Percentiles rank a stretch among this genome's conserved stretches.
These are phyloP conservation scores for Backusella liffmaniae DNA, from an alignment of 192 early-diverging fungal genomes.

Conservation along the genomic window DNA sequence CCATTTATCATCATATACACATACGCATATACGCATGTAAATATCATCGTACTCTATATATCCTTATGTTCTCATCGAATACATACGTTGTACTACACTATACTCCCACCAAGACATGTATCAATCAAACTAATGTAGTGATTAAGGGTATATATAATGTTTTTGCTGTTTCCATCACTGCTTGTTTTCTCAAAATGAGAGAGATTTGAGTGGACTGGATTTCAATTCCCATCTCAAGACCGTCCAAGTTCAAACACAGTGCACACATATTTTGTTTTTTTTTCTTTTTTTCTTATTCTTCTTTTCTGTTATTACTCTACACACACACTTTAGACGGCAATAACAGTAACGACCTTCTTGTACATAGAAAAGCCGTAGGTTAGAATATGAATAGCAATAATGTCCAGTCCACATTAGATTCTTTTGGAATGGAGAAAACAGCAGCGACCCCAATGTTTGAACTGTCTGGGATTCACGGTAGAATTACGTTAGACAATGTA, in stretches of 20 bases:
- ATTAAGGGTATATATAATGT: not conserved
- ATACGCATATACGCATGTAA: too few relatives aligned
- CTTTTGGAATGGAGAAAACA: slow-evolving; percentile 13
- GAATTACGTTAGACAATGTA: slow-evolving; percentile 73
- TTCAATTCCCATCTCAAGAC: not conserved
- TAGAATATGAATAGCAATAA: slow-evolving; percentile 7
- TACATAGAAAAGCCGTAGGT: slow-evolving; percentile 3
- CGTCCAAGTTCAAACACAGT: slow-evolving; percentile 4
- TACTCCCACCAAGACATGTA: too few relatives aligned
- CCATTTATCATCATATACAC: too few relatives aligned
- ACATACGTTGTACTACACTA: too few relatives aligned
- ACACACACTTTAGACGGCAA: slow-evolving; percentile 5
- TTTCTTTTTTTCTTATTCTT: not conserved
- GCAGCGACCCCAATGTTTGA: slow-evolving; percentile 44
- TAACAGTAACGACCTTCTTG: not conserved
- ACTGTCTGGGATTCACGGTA: slow-evolving; percentile 51
- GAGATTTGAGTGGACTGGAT: not conserved
- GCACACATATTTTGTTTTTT: slow-evolving; percentile 1
- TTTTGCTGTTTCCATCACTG: not conserved
- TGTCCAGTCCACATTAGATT: slow-evolving; percentile 10
- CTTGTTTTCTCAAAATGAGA: not conserved
- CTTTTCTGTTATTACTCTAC: not conserved
- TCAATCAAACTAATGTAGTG: not conserved
- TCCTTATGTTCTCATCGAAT: too few relatives aligned
- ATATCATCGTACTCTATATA: too few relatives aligned